These are phyloP conservation scores for Populus deltoides DNA, from an alignment of 345 rosid species.

Conservation along the genomic window DNA sequence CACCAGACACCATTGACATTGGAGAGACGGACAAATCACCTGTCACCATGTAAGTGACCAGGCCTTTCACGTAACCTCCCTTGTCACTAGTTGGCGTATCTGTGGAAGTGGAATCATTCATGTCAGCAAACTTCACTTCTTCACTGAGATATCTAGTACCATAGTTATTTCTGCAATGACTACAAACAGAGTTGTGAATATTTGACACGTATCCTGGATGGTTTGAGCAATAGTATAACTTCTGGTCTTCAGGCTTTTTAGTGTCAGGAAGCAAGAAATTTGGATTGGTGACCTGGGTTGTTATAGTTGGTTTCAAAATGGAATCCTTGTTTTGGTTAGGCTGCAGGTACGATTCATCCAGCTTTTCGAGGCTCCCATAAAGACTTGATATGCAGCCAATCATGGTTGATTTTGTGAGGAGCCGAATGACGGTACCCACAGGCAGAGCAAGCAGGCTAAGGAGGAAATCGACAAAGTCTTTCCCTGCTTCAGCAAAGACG, in stretches of 20 bases:
- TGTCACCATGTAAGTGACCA: constrained; percentile 14
- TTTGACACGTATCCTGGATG: background rate
- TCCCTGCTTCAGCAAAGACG: constrained; percentile 9
- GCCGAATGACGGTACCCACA: background rate
- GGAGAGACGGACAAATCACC: constrained; percentile 15
- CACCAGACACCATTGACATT: constrained; percentile 14
- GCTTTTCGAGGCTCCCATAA: too few species aligned
- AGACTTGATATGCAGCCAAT: background rate
- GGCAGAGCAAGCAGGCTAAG: background rate
- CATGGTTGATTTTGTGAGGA: background rate
- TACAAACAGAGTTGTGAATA: background rate
- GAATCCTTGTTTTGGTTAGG: background rate
- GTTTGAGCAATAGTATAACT: background rate
- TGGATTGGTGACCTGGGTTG: background rate
- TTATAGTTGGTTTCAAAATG: background rate
- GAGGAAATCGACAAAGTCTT: background rate
- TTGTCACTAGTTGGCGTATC: too few species aligned
- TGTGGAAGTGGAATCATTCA: background rate
- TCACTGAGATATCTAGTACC: too few species aligned
- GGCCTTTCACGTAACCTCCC: constrained; percentile 8
- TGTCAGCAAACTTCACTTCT: background rate
- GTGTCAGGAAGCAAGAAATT: background rate
- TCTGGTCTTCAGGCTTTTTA: background rate
- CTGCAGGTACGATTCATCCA: background rate
- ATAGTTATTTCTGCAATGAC: background rate